These are phyloP conservation scores for Macrotyloma uniflorum DNA, from an alignment of 306 rosid species.

Conservation along the genomic window DNA sequence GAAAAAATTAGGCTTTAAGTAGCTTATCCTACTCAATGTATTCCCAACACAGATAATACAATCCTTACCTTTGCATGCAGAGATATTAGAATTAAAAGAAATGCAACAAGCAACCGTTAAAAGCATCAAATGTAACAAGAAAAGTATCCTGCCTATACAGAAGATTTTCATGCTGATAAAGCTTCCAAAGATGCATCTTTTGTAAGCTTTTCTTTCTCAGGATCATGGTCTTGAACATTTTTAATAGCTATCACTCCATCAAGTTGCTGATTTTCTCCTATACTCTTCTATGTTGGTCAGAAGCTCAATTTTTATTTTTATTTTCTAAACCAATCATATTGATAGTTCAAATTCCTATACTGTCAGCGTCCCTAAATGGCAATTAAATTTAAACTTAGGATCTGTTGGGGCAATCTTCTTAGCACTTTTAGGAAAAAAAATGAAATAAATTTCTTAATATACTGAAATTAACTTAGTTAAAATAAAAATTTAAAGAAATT, in stretches of 20 bases:
- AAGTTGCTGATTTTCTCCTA: slow-evolving; percentile 2
- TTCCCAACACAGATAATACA: too few species aligned
- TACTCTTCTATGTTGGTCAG: slow-evolving; percentile 30
- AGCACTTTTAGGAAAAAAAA: too few species aligned
- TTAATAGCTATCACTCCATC: neutral
- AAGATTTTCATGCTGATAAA: slow-evolving; percentile 16
- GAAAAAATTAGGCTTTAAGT: too few species aligned
- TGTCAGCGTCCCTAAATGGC: neutral
- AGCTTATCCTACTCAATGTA: too few species aligned
- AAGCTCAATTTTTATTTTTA: too few species aligned
- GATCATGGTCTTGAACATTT: slow-evolving; percentile 32
- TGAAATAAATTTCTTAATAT: too few species aligned
- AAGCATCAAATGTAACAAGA: neutral
- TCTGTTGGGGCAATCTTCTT: too few species aligned
- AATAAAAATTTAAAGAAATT: too few species aligned
- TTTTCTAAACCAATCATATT: neutral
- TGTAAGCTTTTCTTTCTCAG: slow-evolving; percentile 26
- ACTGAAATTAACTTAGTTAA: too few species aligned
- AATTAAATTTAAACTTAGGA: neutral
- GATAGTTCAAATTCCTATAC: neutral
- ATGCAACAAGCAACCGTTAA: too few species aligned
- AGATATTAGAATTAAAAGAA: too few species aligned
- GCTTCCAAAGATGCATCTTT: slow-evolving; percentile 10
- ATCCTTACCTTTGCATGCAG: too few species aligned
- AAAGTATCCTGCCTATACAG: slow-evolving; percentile 33